Conservation (phyloP, 192 early-diverging fungal genomes). For the Blastocladiella britannica region DNA sequence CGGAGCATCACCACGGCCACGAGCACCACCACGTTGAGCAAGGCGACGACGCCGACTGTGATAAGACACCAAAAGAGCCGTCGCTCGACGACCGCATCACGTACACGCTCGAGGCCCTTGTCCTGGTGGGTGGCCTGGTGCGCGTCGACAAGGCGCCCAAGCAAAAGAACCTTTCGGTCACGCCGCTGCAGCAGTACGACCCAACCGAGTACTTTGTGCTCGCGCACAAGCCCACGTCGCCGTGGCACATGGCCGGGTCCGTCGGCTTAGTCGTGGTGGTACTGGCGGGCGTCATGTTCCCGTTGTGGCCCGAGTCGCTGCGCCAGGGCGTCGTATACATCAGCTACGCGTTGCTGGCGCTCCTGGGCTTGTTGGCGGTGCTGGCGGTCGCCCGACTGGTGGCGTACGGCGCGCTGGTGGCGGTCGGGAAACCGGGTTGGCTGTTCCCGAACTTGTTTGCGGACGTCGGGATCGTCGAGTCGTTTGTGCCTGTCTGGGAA, state of each 20-base stretch:
- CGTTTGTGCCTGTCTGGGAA: conserved; percentile 76
- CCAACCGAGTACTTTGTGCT: conserved; percentile 80
- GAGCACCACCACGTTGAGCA: conserved; percentile 10
- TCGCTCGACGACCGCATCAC: conserved; percentile 23
- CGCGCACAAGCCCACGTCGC: conserved; percentile 80
- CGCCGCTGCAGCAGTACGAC: conserved; percentile 38
- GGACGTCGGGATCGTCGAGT: conserved; percentile 81
- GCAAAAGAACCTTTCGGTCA: conserved; percentile 21
- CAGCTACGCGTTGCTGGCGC: conserved; percentile 50
- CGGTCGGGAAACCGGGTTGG: conserved; percentile 64
- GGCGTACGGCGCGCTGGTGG: conserved; percentile 54
- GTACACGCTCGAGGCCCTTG: conserved; percentile 39
- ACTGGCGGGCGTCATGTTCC: conserved; percentile 91
- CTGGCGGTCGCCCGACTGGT: conserved; percentile 72
- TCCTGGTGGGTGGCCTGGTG: conserved; percentile 51
- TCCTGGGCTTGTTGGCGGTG: conserved; percentile 76
- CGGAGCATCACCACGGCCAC: conserved; percentile 6
- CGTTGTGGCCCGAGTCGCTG: conserved; percentile 73
- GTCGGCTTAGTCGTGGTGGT: conserved; percentile 53
- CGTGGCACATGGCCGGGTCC: conserved; percentile 54
- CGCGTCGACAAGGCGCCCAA: conserved; percentile 37
- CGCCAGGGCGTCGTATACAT: conserved; percentile 77
- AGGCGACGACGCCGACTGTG: neutral
- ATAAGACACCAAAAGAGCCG: neutral
- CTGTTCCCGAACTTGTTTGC: conserved; percentile 94